Conservation (phyloP, 345 rosid species). For the Gossypium rotundifolium region DNA sequence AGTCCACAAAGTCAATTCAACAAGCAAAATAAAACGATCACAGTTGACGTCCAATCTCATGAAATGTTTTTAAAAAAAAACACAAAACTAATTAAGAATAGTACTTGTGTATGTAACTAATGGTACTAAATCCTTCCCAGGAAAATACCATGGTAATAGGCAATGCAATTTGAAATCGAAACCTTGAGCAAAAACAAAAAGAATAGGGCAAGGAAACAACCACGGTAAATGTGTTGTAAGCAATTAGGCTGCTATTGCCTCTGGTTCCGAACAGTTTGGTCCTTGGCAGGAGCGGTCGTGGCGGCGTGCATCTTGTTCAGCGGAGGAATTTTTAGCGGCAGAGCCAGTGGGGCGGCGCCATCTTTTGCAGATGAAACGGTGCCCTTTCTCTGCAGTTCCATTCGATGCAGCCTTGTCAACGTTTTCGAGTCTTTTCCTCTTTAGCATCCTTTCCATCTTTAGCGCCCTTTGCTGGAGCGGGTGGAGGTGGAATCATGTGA, state of each 20-base stretch:
- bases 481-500: slow-evolving; percentile 73
- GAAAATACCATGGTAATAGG: background rate
- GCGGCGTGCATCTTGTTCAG: slow-evolving; percentile 21
- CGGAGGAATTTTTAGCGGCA: background rate
- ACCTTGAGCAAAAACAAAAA: slow-evolving; percentile 4
- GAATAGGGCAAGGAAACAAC: slow-evolving; percentile 11
- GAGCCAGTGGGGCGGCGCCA: slow-evolving; percentile 13
- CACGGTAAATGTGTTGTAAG: background rate
- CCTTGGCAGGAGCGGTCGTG: background rate
- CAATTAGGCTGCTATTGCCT: slow-evolving; percentile 29
- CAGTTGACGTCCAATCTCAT: background rate
- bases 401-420: slow-evolving; percentile 20
- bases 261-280: slow-evolving; percentile 29
- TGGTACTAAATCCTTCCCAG: background rate
- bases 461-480: slow-evolving; percentile 38
- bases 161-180: slow-evolving; percentile 4
- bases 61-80: background rate
- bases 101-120: background rate
- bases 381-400: slow-evolving; percentile 20
- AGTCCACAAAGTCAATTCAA: background rate
- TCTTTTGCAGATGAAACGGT: slow-evolving; percentile 21
- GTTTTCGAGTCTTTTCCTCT: slow-evolving; percentile 19
- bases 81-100: background rate
- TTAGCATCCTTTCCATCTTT: slow-evolving; percentile 29
- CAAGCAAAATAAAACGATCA: background rate